Base-by-base conservation (phyloP, 2,329 filamentous ascomycete species). In the Chaetomiaceae sp. region DNA sequence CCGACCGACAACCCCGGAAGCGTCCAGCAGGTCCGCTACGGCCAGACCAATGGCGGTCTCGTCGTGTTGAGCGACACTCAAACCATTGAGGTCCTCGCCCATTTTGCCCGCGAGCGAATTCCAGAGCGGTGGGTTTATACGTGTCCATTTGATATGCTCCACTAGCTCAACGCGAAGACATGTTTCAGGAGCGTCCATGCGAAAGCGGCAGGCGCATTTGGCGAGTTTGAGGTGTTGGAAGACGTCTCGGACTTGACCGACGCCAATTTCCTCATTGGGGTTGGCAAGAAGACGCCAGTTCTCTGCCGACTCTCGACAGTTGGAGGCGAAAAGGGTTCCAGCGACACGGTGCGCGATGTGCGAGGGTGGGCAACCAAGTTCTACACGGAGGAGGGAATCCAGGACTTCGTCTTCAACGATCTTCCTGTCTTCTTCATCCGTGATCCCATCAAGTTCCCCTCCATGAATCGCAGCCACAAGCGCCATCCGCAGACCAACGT, bases 381-480 rank as follows among this genome's bases (percentile, higher is more conserved):
- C 58, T 85, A 83, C 59, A 85, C 82, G 0, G 78, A 83, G 43
- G 79, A 84, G 59, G 82, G 82, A 45, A 86, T 85, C 63, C 81
- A 80, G 64, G 80, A 81, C 73, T 73, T 69, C 73, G 59, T 55
- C 4, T 44, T 47, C 33, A 56, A 55, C 42, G 39, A 50, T 39
- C 14, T 41, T 17, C 39, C 39, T 16, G 23, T 53, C 27, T 56
- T 56, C 47, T 56, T 56, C 40, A 42, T 54, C 44, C 66, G 74
- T 16, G 73, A 77, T 55, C 71, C 72, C 0, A 71, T 73, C 53
- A 71, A 73, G 47, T 76, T 75, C 44, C 73, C 73, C 0, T 71
- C 70, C 17, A 60, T 76, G 25, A 76, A 72, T 27, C 66, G 72
- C 20, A 66, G 67, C 0, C 71, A 75, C 42, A 74, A 75, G 59